Conservation (phyloP, 768 basidiomycete genomes). For the Tulasnella sp. region DNA sequence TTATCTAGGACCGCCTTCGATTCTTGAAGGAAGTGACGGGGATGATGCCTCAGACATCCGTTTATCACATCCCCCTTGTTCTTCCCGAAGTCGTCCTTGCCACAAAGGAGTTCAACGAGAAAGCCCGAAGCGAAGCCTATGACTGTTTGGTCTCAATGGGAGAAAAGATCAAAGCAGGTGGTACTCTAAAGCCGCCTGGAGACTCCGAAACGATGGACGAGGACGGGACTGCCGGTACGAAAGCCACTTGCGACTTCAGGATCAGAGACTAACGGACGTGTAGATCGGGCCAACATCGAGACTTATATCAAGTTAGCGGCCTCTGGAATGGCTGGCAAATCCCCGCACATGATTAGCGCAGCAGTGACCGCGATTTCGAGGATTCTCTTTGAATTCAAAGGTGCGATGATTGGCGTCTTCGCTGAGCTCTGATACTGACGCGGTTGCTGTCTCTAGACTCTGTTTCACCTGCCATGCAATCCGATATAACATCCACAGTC, state of each 20-base stretch:
- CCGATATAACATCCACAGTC: conserved; percentile 75
- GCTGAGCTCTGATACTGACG: neutral
- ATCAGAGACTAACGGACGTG: conserved; percentile 20
- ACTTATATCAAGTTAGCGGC: conserved; percentile 97
- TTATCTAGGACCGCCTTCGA: conserved; percentile 65
- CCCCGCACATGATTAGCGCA: conserved; percentile 97
- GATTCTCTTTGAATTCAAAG: conserved; percentile 91
- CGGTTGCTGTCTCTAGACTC: conserved; percentile 37
- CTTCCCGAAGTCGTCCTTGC: conserved; percentile 91
- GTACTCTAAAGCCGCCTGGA: conserved; percentile 54
- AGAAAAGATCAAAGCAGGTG: conserved; percentile 78
- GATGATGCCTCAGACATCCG: conserved; percentile 49
- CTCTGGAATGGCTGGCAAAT: conserved; percentile 84
- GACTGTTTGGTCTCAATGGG: conserved; percentile 88
- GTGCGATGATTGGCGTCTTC: conserved; percentile 30
- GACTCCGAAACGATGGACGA: conserved; percentile 79
- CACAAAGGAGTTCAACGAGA: conserved; percentile 95
- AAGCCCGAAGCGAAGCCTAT: conserved; percentile 79
- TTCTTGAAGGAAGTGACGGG: conserved; percentile 61
- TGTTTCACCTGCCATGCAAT: conserved; percentile 59
- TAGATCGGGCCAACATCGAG: conserved; percentile 63
- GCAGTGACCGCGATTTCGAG: conserved; percentile 90
- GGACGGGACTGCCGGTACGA: conserved; percentile 29
- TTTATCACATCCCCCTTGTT: conserved; percentile 78
- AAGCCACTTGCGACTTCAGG: conserved; percentile 17